phyloP scores from a whole-genome alignment of 176 grass and related monocot genomes.

The Cymbopogon citratus region DNA sequence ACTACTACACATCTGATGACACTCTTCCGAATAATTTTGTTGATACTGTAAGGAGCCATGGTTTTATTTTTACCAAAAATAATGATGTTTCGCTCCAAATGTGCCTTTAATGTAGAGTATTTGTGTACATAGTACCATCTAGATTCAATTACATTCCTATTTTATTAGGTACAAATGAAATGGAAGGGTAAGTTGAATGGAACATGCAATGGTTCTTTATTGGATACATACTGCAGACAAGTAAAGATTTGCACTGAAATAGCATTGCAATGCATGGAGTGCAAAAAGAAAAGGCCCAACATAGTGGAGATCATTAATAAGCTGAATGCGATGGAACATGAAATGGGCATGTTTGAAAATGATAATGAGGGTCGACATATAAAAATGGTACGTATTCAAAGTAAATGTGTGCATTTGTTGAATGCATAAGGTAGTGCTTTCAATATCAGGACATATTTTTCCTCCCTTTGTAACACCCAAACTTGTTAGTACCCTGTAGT shows the following conservation, averaged over 20 bases:
- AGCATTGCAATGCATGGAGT: neutral
- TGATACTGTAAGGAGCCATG: neutral
- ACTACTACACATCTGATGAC: neutral
- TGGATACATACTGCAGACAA: neutral
- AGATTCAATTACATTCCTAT: neutral
- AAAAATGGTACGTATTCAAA: too few species aligned
- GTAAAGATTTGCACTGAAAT: neutral
- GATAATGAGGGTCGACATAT: too few species aligned
- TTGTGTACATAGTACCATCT: neutral
- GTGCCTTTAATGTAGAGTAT: neutral
- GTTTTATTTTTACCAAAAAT: neutral
- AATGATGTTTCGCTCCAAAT: neutral
- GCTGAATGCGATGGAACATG: neutral
- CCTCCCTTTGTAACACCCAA: too few species aligned
- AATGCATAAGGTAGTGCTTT: too few species aligned
- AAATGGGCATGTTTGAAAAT: neutral
- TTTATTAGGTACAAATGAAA: neutral
- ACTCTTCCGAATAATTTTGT: neutral
- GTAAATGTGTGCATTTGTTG: too few species aligned
- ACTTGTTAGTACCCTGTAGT: too few species aligned
- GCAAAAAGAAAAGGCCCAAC: neutral
- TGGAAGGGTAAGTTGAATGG: neutral
- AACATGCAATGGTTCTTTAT: neutral
- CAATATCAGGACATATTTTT: too few species aligned
- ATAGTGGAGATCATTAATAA: neutral